A percentile compares a stretch with the other conserved stretches of the same genome.
phyloP scores from a whole-genome alignment of 179 eudicot species.

The Patellifolia procumbens region DNA sequence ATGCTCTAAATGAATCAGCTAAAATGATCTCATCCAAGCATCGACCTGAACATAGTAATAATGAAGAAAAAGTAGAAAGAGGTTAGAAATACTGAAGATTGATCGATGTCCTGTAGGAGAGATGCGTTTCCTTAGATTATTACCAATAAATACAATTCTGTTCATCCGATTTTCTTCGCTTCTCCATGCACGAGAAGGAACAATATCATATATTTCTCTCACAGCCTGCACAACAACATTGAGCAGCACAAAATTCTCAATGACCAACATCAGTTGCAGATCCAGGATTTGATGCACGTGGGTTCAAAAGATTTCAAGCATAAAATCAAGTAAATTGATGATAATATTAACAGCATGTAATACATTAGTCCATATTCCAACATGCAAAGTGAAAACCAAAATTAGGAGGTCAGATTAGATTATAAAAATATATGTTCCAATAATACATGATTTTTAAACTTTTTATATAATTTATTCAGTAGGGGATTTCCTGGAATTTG shows the following conservation, averaged over 20 bases:
- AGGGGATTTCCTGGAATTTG: no score
- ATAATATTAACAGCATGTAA: no score
- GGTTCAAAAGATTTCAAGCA: no score
- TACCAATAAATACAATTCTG: conserved; percentile 88
- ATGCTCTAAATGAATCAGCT: conserved; percentile 53
- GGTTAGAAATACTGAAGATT: neutral
- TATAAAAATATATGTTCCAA: no score
- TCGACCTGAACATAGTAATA: conserved; percentile 58
- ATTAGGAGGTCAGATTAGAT: no score
- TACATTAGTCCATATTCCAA: no score
- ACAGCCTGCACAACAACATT: conserved; percentile 60
- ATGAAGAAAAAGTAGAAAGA: neutral
- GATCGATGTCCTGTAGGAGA: conserved; percentile 1
- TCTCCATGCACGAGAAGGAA: conserved; percentile 83
- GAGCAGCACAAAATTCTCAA: conserved; percentile 13
- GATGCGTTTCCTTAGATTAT: conserved; percentile 11
- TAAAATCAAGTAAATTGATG: no score
- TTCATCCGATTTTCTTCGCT: conserved; percentile 56
- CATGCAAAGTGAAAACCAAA: no score
- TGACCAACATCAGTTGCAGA: no score
- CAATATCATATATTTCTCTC: conserved; percentile 87
- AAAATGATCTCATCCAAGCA: conserved; percentile 65
- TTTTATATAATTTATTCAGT: no score
- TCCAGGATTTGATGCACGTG: no score
- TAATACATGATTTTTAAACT: no score